A percentile compares a stretch with the other conserved stretches of the same genome.
phyloP scores from a whole-genome alignment of 345 rosid species.

The Geranium brycei region DNA sequence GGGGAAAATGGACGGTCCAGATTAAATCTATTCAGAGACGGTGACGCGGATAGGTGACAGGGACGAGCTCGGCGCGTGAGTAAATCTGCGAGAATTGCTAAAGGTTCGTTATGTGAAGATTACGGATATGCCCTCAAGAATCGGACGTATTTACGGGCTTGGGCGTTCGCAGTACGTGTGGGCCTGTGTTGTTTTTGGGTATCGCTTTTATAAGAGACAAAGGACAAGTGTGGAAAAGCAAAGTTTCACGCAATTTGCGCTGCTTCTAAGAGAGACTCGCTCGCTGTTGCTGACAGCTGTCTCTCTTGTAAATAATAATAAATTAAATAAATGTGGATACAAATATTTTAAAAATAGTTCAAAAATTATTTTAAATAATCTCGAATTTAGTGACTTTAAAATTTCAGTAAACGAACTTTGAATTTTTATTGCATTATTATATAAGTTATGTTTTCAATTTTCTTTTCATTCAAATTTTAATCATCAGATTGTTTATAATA shows the following conservation, averaged over 20 bases:
- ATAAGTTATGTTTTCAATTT: too few relatives aligned
- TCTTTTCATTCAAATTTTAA: too few relatives aligned
- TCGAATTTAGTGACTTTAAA: too few relatives aligned
- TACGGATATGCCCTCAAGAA: conserved; percentile 15
- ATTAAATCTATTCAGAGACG: conserved; percentile 22
- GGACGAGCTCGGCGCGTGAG: conserved; percentile 3
- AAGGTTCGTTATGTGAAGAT: neutral
- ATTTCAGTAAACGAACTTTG: too few relatives aligned
- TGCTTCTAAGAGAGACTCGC: conserved; percentile 1
- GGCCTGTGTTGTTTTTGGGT: neutral
- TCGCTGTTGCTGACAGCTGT: neutral
- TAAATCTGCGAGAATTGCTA: conserved; percentile 17
- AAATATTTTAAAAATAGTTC: too few relatives aligned
- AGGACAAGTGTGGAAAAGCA: neutral
- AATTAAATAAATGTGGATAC: too few relatives aligned
- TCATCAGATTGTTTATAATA: too few relatives aligned
- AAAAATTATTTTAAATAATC: too few relatives aligned
- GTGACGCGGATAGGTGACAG: conserved; percentile 9
- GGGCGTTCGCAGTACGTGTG: neutral
- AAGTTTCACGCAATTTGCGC: conserved; percentile 7
- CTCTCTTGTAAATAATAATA: too few relatives aligned
- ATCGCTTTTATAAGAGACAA: neutral
- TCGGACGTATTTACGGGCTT: neutral
- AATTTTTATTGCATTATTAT: too few relatives aligned
- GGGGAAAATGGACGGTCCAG: conserved; percentile 39